Evolutionary conservation across 2,329 filamentous ascomycete species (phyloP).

Genomic region (Coniochaeta sp.): DNA sequence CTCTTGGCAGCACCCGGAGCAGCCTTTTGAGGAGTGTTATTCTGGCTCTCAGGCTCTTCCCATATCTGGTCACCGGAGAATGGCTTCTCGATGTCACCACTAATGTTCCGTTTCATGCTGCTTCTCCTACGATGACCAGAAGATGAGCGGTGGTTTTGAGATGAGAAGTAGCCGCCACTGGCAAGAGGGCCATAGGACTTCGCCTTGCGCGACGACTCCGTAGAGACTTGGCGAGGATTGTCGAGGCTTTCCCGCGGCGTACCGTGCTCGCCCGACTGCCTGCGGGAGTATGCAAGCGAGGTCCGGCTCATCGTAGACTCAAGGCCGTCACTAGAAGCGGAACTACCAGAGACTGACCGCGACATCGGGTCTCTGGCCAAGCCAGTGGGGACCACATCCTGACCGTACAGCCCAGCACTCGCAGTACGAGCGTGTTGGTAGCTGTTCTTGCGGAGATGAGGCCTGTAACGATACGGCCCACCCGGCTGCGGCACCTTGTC

Average conservation of each 20-base stretch:
- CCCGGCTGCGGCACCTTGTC: slow-evolving; percentile 48
- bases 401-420: slow-evolving; percentile 44
- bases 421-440: slow-evolving; percentile 61
- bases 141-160: slow-evolving; percentile 10
- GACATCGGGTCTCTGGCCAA: slow-evolving; percentile 33
- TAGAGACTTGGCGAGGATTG: slow-evolving; percentile 13
- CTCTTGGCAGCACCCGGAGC: slow-evolving; percentile 14
- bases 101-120: slow-evolving; percentile 63
- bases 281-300: slow-evolving; percentile 18
- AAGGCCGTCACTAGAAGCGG: slow-evolving; percentile 38
- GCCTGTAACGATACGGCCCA: slow-evolving; percentile 59
- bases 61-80: slow-evolving; percentile 79
- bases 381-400: slow-evolving; percentile 37
- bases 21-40: slow-evolving; percentile 17
- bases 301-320: slow-evolving; percentile 24
- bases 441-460: slow-evolving; percentile 63
- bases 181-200: slow-evolving; percentile 36
- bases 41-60: slow-evolving; percentile 67
- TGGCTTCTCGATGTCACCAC: slow-evolving; percentile 57
- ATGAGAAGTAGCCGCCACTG: slow-evolving; percentile 24
- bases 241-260: slow-evolving; percentile 25
- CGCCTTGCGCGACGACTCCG: slow-evolving; percentile 11
- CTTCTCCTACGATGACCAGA: slow-evolving; percentile 47
- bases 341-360: slow-evolving; percentile 46
- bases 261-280: slow-evolving; percentile 10